Percentiles rank a stretch among this genome's conserved stretches.
Conservation (phyloP, 257 asterid genomes). For the Primulina huaijiensis region DNA sequence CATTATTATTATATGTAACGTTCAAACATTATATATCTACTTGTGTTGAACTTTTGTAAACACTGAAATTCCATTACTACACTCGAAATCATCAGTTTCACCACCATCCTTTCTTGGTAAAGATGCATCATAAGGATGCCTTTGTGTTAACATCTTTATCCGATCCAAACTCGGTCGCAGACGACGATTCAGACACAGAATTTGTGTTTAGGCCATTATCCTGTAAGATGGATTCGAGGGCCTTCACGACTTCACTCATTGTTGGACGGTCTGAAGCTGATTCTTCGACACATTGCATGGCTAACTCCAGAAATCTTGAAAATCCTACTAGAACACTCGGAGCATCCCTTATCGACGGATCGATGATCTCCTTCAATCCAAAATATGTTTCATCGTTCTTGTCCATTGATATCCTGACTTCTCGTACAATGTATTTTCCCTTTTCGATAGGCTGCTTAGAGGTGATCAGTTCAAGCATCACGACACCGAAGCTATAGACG, state of each 20-base stretch:
- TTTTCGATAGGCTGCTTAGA: slow-evolving; percentile 83
- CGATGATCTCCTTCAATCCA: slow-evolving; percentile 61
- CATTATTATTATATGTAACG: background rate
- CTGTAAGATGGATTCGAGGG: slow-evolving; percentile 62
- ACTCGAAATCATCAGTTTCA: background rate
- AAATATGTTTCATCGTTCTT: slow-evolving; percentile 54
- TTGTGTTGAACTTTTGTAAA: background rate
- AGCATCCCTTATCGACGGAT: slow-evolving; percentile 51
- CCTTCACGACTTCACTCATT: slow-evolving; percentile 79
- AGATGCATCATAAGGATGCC: slow-evolving; percentile 46
- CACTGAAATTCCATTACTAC: background rate
- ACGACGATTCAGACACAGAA: slow-evolving; percentile 77
- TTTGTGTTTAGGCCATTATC: slow-evolving; percentile 64
- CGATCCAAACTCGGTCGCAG: slow-evolving; percentile 63
- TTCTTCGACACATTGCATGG: slow-evolving; percentile 89
- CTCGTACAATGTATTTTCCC: slow-evolving; percentile 87
- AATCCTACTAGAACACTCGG: slow-evolving; percentile 48
- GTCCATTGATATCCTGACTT: slow-evolving; percentile 49
- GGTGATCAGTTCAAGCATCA: slow-evolving; percentile 88
- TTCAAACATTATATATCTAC: background rate
- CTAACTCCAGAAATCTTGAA: slow-evolving; percentile 63
- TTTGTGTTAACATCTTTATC: slow-evolving; percentile 31
- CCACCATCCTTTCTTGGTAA: background rate
- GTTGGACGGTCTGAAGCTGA: slow-evolving; percentile 81
- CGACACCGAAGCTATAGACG: slow-evolving; percentile 90